Base-by-base conservation (phyloP, 139 green algal genomes). In the Astrephomene gubernaculifera region DNA sequence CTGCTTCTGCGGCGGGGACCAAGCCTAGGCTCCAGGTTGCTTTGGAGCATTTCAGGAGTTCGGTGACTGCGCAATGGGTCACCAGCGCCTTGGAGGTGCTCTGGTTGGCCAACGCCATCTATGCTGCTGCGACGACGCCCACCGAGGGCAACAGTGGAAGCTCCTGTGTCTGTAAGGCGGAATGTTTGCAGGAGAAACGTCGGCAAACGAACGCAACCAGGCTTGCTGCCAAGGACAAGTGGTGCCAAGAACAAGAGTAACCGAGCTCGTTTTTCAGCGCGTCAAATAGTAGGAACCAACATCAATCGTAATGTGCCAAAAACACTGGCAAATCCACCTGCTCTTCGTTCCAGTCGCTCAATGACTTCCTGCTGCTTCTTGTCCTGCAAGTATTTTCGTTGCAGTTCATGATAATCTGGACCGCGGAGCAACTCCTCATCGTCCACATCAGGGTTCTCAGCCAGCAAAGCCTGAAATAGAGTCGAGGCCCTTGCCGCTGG, bases 331-430 rank as follows among this genome's bases (percentile, higher is more conserved):
- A 19, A 6, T 71, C 53, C 31, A 74, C 78, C 63, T 45, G 43
- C 43, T 31, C 78, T 71, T 3, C 78, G 61, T 63, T 84, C 78
- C 0, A 84, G 78, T 1, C 78, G 78, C 78, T 53, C 43, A 12
- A 84, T 54, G 2, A 71, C 41, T 36, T 74, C 17, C 43, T 84
- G 63, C 9, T 52, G 38, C 1, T 64, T 29, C 43, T 73, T 72
- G 10, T 71, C 78, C n/a, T 75, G n/a, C 31, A 84, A 21, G 63
- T 63, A 84, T n/a, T 45, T n/a, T 1, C 38, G 29, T 44, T 84
- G 78, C n/a, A 21, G 31, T 33, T 84, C 43, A 21, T 84, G 78
- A n/a, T 44, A 45, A 22, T 73, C 61, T 5, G 31, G 7, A 8
- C 43, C 61, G 22, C 3, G 22, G 38, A 74, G 43, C 27, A 84